phyloP scores from a whole-genome alignment of 371 early-diverging fungal species.

The Mucor racemosus region DNA sequence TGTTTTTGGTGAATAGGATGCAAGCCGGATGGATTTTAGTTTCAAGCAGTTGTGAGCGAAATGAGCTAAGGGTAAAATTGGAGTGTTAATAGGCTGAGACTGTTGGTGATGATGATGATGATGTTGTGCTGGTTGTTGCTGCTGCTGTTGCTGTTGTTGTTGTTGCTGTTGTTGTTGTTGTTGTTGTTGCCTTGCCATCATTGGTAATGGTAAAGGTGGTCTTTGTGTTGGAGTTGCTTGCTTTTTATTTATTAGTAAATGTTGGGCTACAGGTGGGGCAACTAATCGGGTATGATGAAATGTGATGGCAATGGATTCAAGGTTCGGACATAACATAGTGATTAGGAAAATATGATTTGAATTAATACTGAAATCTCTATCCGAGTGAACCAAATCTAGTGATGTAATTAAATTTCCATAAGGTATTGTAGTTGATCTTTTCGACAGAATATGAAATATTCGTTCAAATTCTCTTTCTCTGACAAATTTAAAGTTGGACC shows the following conservation, averaged over 20 bases:
- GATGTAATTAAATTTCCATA: conserved; percentile 43
- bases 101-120: not conserved
- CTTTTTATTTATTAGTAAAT: conserved; percentile 9
- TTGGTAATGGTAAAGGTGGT: conserved; percentile 13
- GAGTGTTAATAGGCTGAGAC: conserved; percentile 22
- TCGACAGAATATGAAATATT: conserved; percentile 46
- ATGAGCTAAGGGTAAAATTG: conserved; percentile 45
- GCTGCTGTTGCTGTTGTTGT: conserved; percentile 12
- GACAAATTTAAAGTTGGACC: conserved; percentile 48
- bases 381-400: conserved; percentile 47
- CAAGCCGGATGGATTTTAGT: conserved; percentile 40
- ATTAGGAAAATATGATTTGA: conserved; percentile 45
- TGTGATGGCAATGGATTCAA: conserved; percentile 42
- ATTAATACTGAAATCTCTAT: conserved; percentile 42
- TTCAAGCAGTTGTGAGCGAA: conserved; percentile 50
- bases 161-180: conserved; percentile 16
- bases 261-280: conserved; percentile 28
- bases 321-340: conserved; percentile 43
- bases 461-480: conserved; percentile 50
- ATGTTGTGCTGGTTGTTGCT: conserved; percentile 7
- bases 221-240: conserved; percentile 10
- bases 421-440: conserved; percentile 26
- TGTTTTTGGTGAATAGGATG: conserved; percentile 49
- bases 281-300: conserved; percentile 46
- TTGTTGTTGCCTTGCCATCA: conserved; percentile 16